Base-by-base conservation (phyloP, 2,329 filamentous ascomycete species). In the Mycosphaerella arachidis region DNA sequence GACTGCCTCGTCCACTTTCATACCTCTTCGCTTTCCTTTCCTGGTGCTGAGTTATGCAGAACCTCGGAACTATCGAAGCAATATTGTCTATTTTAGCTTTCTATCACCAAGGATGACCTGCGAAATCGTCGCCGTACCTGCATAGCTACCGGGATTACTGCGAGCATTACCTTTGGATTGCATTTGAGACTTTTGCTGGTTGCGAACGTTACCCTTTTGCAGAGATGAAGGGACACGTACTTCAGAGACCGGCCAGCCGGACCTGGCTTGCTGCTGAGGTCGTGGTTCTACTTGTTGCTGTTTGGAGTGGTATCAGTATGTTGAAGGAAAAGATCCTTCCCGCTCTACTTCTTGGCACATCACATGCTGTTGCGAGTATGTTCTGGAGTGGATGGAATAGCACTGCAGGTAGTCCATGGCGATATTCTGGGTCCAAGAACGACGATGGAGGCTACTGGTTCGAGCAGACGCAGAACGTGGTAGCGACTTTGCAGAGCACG, bases 401-500 rank as follows among this genome's bases (percentile, higher is more conserved):
- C 7, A 16, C 16, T 13, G 18, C 27, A 35, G 48, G 56, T 5
- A 48, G 37, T 48, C 57, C 60, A 29, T 67, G 66, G 66, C 53
- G 61, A 33, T 68, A 57, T 45, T 33, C 59, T 10, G 64, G 64
- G 10, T 59, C 60, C 27, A 55, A 60, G n/a, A 31, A 48, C 20
- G 29, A 50, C 24, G 56, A 48, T 33, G 63, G 55, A 18, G 58
- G 63, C 4, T 68, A 66, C 53, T 72, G 69, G 68, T 65, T 71
- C 12, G 63, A 65, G 12, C 61, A 71, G 51, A 67, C 68, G 7
- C 53, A 59, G 73, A 59, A 63, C 27, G 65, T 66, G 8, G 43
- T 73, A 30, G 59, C 60, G 40, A 66, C 63, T 1, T 66, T 72
- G 68, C 70, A 73, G 53, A 48, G 55, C 16, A 67, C 61, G 0